Conservation (phyloP, 2,329 filamentous ascomycete species). For the Tolypocladium sp. region DNA sequence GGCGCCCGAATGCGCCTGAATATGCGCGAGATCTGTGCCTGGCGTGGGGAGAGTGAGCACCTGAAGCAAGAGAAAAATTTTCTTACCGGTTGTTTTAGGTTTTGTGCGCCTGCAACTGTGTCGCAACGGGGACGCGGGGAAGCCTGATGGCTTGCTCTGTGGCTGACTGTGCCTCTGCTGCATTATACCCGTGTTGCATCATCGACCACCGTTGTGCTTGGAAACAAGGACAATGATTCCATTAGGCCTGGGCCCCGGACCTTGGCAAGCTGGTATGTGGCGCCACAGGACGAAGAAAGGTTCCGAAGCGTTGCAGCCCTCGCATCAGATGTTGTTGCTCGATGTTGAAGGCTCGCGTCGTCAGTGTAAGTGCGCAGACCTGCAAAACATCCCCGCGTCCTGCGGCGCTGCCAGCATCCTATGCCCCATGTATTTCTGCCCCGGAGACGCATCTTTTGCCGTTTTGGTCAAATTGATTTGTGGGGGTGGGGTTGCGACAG, state of each 20-base stretch:
- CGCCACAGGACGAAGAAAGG: background rate
- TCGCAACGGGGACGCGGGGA: background rate
- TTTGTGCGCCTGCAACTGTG: background rate
- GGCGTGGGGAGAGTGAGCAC: background rate
- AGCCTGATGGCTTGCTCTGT: background rate
- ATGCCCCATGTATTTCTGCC: background rate
- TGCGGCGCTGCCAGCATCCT: background rate
- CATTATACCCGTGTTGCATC: background rate
- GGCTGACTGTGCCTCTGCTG: background rate
- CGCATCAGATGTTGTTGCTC: background rate
- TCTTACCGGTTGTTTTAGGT: background rate
- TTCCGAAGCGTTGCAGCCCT: background rate
- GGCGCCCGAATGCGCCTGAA: background rate
- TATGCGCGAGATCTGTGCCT: background rate
- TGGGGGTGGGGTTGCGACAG: background rate
- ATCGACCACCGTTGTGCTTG: background rate
- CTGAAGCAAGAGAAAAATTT: background rate
- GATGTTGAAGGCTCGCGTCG: background rate
- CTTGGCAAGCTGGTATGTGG: background rate
- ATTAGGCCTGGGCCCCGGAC: background rate
- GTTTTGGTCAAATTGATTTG: background rate
- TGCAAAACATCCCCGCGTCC: background rate
- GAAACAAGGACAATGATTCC: background rate
- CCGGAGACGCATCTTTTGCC: background rate
- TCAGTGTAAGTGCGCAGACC: background rate